Evolutionary conservation across 2,329 filamentous ascomycete genomes (phyloP).

Genomic region (Fusarium keratoplasticum): DNA sequence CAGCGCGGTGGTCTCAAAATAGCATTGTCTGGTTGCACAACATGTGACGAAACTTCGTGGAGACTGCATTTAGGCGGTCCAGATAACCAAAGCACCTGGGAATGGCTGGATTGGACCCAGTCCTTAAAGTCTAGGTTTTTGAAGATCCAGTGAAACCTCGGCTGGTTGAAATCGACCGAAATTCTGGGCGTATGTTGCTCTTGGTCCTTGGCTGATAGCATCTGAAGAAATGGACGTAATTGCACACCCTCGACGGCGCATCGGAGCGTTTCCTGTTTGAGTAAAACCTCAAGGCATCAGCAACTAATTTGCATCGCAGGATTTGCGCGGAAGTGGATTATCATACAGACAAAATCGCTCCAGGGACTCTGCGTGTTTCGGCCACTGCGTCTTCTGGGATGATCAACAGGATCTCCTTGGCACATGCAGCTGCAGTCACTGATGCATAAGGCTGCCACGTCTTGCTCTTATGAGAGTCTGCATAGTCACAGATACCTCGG

Average conservation of each 20-base stretch:
- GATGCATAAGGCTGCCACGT: too few species aligned
- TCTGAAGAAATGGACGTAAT: neutral
- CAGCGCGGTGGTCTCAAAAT: neutral
- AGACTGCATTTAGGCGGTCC: neutral
- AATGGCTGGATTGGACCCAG: neutral
- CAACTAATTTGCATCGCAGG: too few species aligned
- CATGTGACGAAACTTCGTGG: neutral
- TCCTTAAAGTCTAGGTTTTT: neutral
- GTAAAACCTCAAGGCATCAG: too few species aligned
- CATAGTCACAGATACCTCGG: too few species aligned
- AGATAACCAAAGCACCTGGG: neutral
- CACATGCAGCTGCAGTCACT: too few species aligned
- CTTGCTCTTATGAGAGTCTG: too few species aligned
- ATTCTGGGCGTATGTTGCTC: neutral
- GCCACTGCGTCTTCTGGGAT: neutral
- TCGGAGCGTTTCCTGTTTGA: too few species aligned
- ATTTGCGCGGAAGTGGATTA: neutral
- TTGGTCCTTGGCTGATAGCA: neutral
- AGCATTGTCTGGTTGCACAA: neutral
- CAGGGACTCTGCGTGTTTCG: neutral
- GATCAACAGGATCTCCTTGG: neutral
- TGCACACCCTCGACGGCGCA: neutral
- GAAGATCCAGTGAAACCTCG: neutral
- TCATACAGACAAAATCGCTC: neutral
- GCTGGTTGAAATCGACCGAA: neutral